Evolutionary conservation across 768 basidiomycete species (phyloP), one percentile per base, ranked within the genome.

Genomic region (Lactarius trivialis): DNA sequence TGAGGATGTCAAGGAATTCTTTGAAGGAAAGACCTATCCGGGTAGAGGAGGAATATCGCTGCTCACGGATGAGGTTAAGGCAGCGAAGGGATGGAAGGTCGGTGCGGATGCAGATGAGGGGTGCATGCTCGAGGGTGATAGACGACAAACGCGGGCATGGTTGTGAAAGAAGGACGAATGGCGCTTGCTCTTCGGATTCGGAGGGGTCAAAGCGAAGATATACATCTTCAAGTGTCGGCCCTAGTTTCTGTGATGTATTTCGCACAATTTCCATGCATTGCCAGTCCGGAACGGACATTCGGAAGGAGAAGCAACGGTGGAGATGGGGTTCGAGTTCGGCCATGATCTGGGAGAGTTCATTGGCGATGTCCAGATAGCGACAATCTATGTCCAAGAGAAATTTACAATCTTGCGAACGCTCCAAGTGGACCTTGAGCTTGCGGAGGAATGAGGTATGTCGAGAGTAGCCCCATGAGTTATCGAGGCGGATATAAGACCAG

Each of bases 401-500:
- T 53, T 69, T 70, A 55, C 69, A 68, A 26, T 69, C 68, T 50
- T 70, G 70, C 0, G 71, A 72, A 33, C 73, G 70, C 56, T 70
- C 60, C 36, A 73, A 52, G 48, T 63, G 66, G 2, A 67, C 65
- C 12, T 57, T 63, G 21, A 71, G 58, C 57, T 71, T 70, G 41
- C 69, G 68, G 5, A 71, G 64, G 63, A 74, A 74, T 15, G 62
- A 60, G 4, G 58, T 63, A 24, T 67, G 55, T 12, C 71, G 70
- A 19, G 63, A 61, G 60, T 70, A 71, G 1, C 66, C 68, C 66
- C 70, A 71, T 21, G 58, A 53, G 41, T 64, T 50, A 53, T 73
- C 70, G 37, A 73, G 71, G 30, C 68, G 57, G 51, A 72, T 71
- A 60, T 71, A 71, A 7, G 72, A 66, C 72, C 73, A 74, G 14